These are phyloP conservation scores for Oropetium thomaeum DNA, from an alignment of 176 grass and related monocot species.

Conservation along the genomic window DNA sequence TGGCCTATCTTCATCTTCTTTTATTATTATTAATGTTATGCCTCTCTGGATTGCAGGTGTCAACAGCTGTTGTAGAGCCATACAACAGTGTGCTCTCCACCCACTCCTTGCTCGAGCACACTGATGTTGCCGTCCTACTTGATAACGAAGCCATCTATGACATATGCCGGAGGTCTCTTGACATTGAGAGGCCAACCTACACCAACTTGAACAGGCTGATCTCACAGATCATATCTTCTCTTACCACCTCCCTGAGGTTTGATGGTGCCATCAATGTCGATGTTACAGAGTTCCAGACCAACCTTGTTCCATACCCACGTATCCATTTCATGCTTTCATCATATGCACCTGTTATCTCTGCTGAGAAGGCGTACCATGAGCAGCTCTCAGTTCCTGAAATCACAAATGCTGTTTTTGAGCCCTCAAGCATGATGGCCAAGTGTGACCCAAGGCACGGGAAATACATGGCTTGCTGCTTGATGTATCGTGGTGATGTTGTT, in stretches of 20 bases:
- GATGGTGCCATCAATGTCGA: constrained; percentile 98
- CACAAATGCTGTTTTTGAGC: constrained; percentile 97
- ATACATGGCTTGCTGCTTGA: constrained; percentile 97
- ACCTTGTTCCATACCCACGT: constrained; percentile 90
- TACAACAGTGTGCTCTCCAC: constrained; percentile 99
- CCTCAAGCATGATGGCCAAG: constrained; percentile 99
- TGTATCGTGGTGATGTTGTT: constrained; percentile 97
- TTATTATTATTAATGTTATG: constrained; percentile 13
- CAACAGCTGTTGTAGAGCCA: constrained; percentile 97
- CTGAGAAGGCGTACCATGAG: constrained; percentile 98
- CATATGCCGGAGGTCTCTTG: constrained; percentile 91
- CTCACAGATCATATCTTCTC: constrained; percentile 93
- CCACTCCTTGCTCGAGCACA: constrained; percentile 98
- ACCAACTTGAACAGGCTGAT: constrained; percentile 97
- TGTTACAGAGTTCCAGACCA: constrained; percentile 94
- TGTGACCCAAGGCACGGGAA: constrained; percentile 97
- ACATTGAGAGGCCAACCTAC: constrained; percentile 94
- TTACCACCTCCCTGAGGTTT: constrained; percentile 92
- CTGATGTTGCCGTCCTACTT: constrained; percentile 76
- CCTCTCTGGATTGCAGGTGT: constrained; percentile 64
- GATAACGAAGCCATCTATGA: constrained; percentile 98
- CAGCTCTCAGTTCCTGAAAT: constrained; percentile 96
- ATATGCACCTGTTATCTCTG: constrained; percentile 93
- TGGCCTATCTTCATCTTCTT: background rate
- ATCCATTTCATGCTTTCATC: constrained; percentile 99